Evolutionary conservation across 805 yeast species (phyloP).

Genomic region (Candida hungchunana): DNA sequence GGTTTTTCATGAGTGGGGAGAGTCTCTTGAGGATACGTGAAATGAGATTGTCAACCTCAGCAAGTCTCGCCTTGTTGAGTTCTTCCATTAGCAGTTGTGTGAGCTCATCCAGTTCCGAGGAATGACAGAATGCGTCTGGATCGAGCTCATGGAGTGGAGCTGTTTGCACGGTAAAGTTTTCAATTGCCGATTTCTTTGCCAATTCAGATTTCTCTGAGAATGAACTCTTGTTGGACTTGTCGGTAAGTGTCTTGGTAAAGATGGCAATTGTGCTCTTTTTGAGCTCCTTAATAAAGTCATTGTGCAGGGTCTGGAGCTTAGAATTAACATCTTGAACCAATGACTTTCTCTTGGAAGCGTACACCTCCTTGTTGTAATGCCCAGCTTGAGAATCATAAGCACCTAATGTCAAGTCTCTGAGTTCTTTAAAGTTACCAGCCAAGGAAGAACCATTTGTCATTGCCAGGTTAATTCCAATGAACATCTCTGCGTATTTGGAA

Average conservation of each 20-base stretch:
- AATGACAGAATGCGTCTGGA: slow-evolving; percentile 26
- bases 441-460: slow-evolving; percentile 28
- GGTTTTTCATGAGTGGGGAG: slow-evolving; percentile 43
- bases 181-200: slow-evolving; percentile 26
- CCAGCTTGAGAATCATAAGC: slow-evolving; percentile 70
- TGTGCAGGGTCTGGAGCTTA: slow-evolving; percentile 41
- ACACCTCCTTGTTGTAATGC: slow-evolving; percentile 66
- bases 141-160: slow-evolving; percentile 19
- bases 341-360: slow-evolving; percentile 51
- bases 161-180: slow-evolving; percentile 15
- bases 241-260: slow-evolving; percentile 27
- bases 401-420: slow-evolving; percentile 44
- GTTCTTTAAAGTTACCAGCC: slow-evolving; percentile 38
- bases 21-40: slow-evolving; percentile 44
- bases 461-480: slow-evolving; percentile 7
- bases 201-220: slow-evolving; percentile 31
- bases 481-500: slow-evolving; percentile 6
- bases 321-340: slow-evolving; percentile 46
- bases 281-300: slow-evolving; percentile 35
- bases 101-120: slow-evolving; percentile 32
- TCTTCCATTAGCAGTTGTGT: slow-evolving; percentile 26
- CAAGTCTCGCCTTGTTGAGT: slow-evolving; percentile 17
- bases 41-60: slow-evolving; percentile 32
- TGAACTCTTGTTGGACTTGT: slow-evolving; percentile 28
- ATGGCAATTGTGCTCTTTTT: slow-evolving; percentile 30